Conservation (phyloP, 2,329 filamentous ascomycete species). For the Dryadomyces sulphureus region DNA sequence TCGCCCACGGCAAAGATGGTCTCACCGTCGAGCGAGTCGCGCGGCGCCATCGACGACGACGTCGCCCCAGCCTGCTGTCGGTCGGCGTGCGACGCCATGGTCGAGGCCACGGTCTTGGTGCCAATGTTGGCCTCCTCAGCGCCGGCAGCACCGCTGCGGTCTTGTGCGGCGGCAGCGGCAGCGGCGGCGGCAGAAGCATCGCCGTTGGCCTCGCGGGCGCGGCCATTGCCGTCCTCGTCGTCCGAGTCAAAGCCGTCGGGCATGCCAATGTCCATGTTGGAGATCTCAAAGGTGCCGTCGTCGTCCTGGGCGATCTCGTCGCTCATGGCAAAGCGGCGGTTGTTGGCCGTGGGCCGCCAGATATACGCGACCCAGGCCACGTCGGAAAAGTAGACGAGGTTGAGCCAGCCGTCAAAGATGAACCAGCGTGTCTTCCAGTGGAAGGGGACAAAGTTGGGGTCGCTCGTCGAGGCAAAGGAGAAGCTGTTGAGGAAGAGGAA, state of each 20-base stretch:
- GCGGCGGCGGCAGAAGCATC: too few species aligned
- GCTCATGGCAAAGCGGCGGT: constrained; percentile 94
- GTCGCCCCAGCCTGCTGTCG: constrained; percentile 1
- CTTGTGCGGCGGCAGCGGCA: constrained; percentile 8
- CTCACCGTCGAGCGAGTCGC: constrained; percentile 61
- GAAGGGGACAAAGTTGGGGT: constrained; percentile 82
- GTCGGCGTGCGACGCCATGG: constrained; percentile 11
- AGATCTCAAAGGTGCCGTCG: constrained; percentile 87
- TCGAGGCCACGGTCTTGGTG: constrained; percentile 4
- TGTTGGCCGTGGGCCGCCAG: constrained; percentile 93
- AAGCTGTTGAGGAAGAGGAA: constrained; percentile 99
- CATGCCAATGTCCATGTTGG: constrained; percentile 79
- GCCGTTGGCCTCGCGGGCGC: constrained; percentile 27
- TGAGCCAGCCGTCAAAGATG: constrained; percentile 91
- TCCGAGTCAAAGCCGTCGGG: constrained; percentile 48
- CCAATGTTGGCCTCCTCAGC: constrained; percentile 16
- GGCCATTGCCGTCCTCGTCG: constrained; percentile 39
- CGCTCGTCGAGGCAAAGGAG: constrained; percentile 71
- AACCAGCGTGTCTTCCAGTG: constrained; percentile 99
- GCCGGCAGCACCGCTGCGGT: constrained; percentile 19
- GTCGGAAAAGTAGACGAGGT: constrained; percentile 88
- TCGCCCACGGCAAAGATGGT: constrained; percentile 94
- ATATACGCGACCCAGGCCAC: constrained; percentile 88
- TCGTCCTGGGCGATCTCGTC: constrained; percentile 98
- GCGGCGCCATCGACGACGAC: constrained; percentile 22